Base-by-base conservation (phyloP, 352 stramenopile species). In the Pythium aristosporum region DNA sequence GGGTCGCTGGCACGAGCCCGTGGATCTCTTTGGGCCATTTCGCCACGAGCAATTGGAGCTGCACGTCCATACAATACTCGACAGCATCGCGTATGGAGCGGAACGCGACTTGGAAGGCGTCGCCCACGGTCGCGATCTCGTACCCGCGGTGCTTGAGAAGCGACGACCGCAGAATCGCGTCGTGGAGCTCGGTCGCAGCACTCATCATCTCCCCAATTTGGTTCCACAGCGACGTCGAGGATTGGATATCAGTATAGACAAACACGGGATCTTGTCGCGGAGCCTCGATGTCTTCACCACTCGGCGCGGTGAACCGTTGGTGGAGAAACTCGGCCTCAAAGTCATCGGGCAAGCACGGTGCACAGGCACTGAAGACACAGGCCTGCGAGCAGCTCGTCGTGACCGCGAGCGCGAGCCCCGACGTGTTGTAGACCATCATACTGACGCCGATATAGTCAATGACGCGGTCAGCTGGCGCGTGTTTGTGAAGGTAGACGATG, bases 21-120 rank as follows among this genome's bases (percentile, higher is more conserved):
- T 88, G 67, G 21, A 91, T 68, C 32, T 88, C 76, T 28, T 87
- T 87, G 5, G 82, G 79, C 82, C 82, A 91, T 15, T 79, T 67
- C 1, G 75, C 77, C 5, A 67, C 65, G 25, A 91, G 56, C 43
- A 68, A 13, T 44, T 52, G 62, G 1, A 63, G 54, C 32, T 69
- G 62, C 30, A 63, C 54, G 20, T 69, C 37, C 37, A 69, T 16
- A 21, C 62, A 69, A 28, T 60, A 69, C 54, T 68, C 71, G 3
- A 87, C 71, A 2, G 80, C 83, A 44, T 92, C 83, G 5, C 64
- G 63, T 32, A 88, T 80, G 18, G 69, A 85, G 66, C 83, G 83
- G 46, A 92, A 92, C 1, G 79, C 80, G 11, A 92, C 41, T 20
- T 90, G 80, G 66, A 92, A 92, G 0, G 80, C 73, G 34, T 92